Evolutionary conservation across 2,329 filamentous ascomycete species (phyloP), one percentile per base, ranked within the genome.

Genomic region (Ophiognomonia clavigignenti-juglandacearum): DNA sequence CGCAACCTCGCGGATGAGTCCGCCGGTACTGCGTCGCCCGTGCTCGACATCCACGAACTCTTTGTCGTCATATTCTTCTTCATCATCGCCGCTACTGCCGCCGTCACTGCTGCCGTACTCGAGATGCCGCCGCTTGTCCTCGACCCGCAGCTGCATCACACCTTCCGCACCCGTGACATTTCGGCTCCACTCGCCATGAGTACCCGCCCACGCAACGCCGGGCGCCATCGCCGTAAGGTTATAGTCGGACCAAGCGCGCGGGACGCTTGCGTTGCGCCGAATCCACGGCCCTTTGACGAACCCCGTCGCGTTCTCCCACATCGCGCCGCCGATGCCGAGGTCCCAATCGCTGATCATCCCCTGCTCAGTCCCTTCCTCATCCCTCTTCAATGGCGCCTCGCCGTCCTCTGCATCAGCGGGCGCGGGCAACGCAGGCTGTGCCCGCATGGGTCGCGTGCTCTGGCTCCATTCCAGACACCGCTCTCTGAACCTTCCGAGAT

Each of bases 301-400:
- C 4, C 89, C 87, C 2, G 88, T 90, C 6, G 86, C 77, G 61
- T 95, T 92, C 59, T 78, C 78, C 74, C 91, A 95, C n/a, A 84
- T 70, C 1, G 77, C 73, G 45, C 56, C 49, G 9, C 51, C 54
- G 24, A 53, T 49, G 10, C 58, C 63, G 13, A 56, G 40, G 39
- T 63, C 61, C 63, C 64, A 65, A 14, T 53, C 45, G 10, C 35
- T 43, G n/a, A n/a, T n/a, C n/a, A n/a, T n/a, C n/a, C n/a, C n/a
- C n/a, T n/a, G n/a, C n/a, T n/a, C n/a, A n/a, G n/a, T n/a, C n/a
- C n/a, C n/a, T 16, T 16, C 45, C 10, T 43, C 42, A 23, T 29
- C 8, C 26, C 13, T 13, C 4, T 18, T 46, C 19, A 37, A 23
- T 19, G 85, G 66, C 6, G 71, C 64, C 49, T 68, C 66, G 20